Base-by-base conservation (phyloP, 202 grass and related monocot species). In the Setaria viridis region DNA sequence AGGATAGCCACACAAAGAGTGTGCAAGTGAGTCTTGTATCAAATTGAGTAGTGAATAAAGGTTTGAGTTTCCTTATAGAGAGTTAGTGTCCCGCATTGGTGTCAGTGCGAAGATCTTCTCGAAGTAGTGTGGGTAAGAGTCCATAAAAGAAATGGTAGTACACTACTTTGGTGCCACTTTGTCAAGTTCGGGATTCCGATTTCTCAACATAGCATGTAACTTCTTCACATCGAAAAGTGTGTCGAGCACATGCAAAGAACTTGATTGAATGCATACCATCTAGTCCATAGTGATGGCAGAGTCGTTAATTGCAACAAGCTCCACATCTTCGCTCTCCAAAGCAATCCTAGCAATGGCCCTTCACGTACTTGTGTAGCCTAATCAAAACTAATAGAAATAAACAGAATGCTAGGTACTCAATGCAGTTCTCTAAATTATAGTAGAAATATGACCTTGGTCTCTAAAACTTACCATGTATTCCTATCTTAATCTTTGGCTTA, bases 381-480 rank as follows among this genome's bases (percentile, higher is more conserved):
- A 66, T 54, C 6, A 74, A 74, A 10, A 74, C 48, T 48, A 34
- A 14, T 15, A 53, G 11, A 35, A 16, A 54, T 74, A 62, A 65
- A 75, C 50, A 42, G 32, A 75, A 66, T 9, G 50, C 45, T 67
- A 25, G 11, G 43, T 43, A 65, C 74, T 65, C 46, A 11, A 6
- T 16, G 37, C 37, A 65, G 32, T 58, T 84, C 70, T 75, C 20
- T 34, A 65, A 71, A 65, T 66, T 73, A 65, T 45, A 75, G 33
- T 8, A 42, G 19, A n/a, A 37, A 74, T 51, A 65, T 66, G 20
- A 66, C 71, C 12, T 63, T 11, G 53, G 58, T 75, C 48, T 84
- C 25, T 55, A n/a, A 50, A 84, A 63, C 71, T 65, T 54, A 76
- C 59, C 70, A 35, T 84, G 49, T 75, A 75, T 84, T 74, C 45